Conservation (phyloP, 1,139 yeast species). For the Kluyveromyces marxianus region DNA sequence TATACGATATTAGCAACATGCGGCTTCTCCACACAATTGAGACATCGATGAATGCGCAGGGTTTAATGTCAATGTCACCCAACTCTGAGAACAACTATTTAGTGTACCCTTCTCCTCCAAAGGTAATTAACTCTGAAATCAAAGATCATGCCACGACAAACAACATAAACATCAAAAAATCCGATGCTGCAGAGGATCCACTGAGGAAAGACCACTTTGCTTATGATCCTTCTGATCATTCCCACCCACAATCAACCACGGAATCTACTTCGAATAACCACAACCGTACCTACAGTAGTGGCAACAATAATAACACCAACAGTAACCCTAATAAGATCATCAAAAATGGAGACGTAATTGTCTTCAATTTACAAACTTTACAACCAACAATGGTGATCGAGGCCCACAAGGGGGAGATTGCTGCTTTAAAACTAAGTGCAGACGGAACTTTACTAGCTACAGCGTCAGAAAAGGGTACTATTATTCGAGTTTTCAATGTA, state of each 20-base stretch:
- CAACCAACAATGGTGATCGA: conserved; percentile 87
- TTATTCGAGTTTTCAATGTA: conserved; percentile 79
- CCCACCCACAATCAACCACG: background rate
- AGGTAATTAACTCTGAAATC: conserved; percentile 27
- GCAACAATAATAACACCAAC: conserved; percentile 13
- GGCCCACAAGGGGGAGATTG: conserved; percentile 84
- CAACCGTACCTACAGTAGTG: background rate
- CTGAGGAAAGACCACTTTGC: background rate
- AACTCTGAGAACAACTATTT: conserved; percentile 54
- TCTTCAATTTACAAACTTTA: conserved; percentile 67
- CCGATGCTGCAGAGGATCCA: background rate
- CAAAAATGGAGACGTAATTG: conserved; percentile 79
- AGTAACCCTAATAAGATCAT: conserved; percentile 31
- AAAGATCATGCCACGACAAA: conserved; percentile 26
- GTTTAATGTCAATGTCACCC: conserved; percentile 56
- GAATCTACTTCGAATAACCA: too few relatives aligned
- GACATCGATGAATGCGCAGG: conserved; percentile 61
- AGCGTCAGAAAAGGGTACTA: conserved; percentile 93
- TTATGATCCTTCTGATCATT: background rate
- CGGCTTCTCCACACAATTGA: conserved; percentile 81
- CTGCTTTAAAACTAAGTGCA: conserved; percentile 66
- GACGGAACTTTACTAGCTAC: conserved; percentile 87
- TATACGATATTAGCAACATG: conserved; percentile 86
- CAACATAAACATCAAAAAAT: conserved; percentile 15
- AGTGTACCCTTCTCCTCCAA: conserved; percentile 80